A percentile compares a stretch with the other conserved stretches of the same genome.
These are phyloP conservation scores for Cercospora berteroae DNA, from an alignment of 2,329 filamentous ascomycete genomes.

Conservation along the genomic window DNA sequence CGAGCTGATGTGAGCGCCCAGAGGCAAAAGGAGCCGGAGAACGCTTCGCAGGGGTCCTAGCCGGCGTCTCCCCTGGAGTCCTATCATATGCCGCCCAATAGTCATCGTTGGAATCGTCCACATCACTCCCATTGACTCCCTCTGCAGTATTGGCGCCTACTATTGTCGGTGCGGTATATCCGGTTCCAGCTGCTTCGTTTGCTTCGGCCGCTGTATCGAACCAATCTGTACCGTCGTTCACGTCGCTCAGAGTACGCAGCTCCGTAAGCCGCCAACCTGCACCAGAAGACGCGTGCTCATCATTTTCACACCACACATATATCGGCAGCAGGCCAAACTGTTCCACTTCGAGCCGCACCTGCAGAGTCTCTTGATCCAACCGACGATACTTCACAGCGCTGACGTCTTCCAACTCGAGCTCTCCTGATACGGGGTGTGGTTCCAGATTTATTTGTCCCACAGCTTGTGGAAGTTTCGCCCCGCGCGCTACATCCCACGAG, in stretches of 20 bases:
- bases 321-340: constrained; percentile 63
- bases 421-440: constrained; percentile 77
- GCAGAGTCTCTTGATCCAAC: constrained; percentile 73
- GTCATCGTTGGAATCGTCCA: constrained; percentile 65
- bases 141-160: constrained; percentile 19
- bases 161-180: constrained; percentile 7
- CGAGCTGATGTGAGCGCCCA: constrained; percentile 30
- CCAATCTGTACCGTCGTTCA: constrained; percentile 57
- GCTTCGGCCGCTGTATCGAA: constrained; percentile 61
- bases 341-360: constrained; percentile 61
- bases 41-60: constrained; percentile 61
- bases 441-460: constrained; percentile 65
- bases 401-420: constrained; percentile 72
- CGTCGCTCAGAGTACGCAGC: constrained; percentile 58
- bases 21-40: constrained; percentile 58
- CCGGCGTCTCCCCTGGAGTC: constrained; percentile 52
- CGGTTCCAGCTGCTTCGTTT: constrained; percentile 46
- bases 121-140: constrained; percentile 46
- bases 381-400: constrained; percentile 62
- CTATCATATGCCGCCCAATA: constrained; percentile 80
- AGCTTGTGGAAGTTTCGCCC: constrained; percentile 59
- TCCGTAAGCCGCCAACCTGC: constrained; percentile 73
- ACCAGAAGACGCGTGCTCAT: constrained; percentile 55
- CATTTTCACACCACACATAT: constrained; percentile 67
- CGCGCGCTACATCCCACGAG: constrained; percentile 63